These are phyloP conservation scores for Agaricus bisporus DNA, from an alignment of 768 basidiomycete species.

Conservation along the genomic window DNA sequence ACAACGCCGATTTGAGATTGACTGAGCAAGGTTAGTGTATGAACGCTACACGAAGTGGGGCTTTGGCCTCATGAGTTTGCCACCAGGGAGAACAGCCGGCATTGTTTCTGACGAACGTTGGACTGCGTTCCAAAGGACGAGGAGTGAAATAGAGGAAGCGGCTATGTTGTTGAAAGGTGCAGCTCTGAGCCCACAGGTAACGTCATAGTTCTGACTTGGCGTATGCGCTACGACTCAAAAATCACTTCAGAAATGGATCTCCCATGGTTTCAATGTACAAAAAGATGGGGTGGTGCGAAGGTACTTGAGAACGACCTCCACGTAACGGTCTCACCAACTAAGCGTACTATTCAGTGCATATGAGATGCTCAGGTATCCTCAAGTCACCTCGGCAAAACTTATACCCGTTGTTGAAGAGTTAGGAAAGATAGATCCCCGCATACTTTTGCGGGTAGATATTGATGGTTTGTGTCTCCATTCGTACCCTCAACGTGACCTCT, in stretches of 20 bases:
- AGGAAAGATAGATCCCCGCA: slow-evolving; percentile 36
- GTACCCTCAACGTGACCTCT: neutral
- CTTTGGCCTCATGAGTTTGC: neutral
- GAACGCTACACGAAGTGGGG: neutral
- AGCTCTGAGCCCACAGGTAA: slow-evolving; percentile 38
- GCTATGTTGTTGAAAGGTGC: slow-evolving; percentile 29
- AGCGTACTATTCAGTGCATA: slow-evolving; percentile 49
- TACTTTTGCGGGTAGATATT: slow-evolving; percentile 58
- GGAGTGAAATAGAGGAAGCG: slow-evolving; percentile 26
- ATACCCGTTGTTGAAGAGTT: slow-evolving; percentile 43
- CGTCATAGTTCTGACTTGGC: neutral
- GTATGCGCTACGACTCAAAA: slow-evolving; percentile 13
- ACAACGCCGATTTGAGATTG: slow-evolving; percentile 83
- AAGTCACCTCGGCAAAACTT: slow-evolving; percentile 40
- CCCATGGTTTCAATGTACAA: slow-evolving; percentile 37
- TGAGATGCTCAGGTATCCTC: slow-evolving; percentile 60
- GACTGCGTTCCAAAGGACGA: slow-evolving; percentile 28
- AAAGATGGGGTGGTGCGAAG: slow-evolving; percentile 38
- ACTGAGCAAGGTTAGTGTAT: slow-evolving; percentile 59
- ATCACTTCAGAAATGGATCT: slow-evolving; percentile 20
- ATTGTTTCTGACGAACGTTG: slow-evolving; percentile 42
- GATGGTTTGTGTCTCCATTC: slow-evolving; percentile 45
- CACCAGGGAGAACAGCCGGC: slow-evolving; percentile 35
- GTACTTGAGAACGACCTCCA: slow-evolving; percentile 19
- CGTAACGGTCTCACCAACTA: neutral